Evolutionary conservation across 805 yeast species (phyloP).

Genomic region (Maudiozyma pseudohumilis): DNA sequence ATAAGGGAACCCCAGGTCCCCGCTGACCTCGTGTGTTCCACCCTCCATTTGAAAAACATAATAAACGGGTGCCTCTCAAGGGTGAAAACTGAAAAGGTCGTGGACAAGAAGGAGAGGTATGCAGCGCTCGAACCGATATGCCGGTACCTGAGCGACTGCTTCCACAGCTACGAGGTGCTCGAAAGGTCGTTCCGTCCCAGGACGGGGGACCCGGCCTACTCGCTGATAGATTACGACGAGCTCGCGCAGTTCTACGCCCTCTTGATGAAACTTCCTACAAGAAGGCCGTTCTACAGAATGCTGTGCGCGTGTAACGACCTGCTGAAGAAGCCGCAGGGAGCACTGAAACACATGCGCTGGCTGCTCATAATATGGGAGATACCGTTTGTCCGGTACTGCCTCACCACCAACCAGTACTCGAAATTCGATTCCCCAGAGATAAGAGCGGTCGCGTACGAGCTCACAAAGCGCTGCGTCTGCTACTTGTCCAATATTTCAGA

Average conservation of each 20-base stretch:
- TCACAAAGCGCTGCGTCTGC: conserved; percentile 62
- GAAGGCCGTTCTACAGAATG: conserved; percentile 48
- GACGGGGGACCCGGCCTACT: conserved; percentile 7
- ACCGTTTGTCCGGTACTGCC: conserved; percentile 48
- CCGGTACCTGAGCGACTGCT: conserved; percentile 35
- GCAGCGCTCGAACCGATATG: conserved; percentile 42
- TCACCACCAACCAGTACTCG: conserved; percentile 24
- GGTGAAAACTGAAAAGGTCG: conserved; percentile 1
- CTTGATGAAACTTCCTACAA: conserved; percentile 45
- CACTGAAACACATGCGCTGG: conserved; percentile 38
- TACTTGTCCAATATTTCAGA: conserved; percentile 38
- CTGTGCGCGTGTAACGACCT: conserved; percentile 42
- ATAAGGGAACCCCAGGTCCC: not conserved
- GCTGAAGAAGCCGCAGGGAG: conserved; percentile 37
- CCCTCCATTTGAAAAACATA: conserved; percentile 4
- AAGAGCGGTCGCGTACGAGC: conserved; percentile 50
- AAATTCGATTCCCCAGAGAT: conserved; percentile 39
- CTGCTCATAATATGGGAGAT: conserved; percentile 56
- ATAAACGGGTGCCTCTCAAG: conserved; percentile 3
- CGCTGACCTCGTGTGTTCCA: conserved; percentile 3
- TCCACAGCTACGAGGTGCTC: conserved; percentile 38
- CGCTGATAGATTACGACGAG: conserved; percentile 39
- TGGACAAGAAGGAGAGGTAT: conserved; percentile 8
- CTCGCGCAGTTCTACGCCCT: conserved; percentile 38
- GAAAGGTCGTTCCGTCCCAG: conserved; percentile 44